phyloP scores from a whole-genome alignment of 2,329 filamentous ascomycete species.

The Colletotrichum lentis region DNA sequence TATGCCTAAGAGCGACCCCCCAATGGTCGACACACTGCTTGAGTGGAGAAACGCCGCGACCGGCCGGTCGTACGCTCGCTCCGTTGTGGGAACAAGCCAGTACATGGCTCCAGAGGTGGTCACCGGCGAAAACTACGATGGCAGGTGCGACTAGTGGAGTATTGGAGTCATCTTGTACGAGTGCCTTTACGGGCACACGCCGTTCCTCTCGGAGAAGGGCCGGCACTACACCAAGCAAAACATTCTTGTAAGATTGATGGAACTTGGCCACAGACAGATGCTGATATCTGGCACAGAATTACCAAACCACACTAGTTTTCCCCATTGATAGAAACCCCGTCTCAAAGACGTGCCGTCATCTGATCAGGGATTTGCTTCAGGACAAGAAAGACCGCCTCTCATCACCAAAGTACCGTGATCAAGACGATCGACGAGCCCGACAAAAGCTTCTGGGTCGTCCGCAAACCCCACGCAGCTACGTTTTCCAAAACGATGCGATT shows the following conservation, averaged over 20 bases:
- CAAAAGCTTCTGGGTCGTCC: slow-evolving; percentile 30
- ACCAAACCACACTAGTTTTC: slow-evolving; percentile 75
- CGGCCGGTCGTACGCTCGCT: slow-evolving; percentile 78
- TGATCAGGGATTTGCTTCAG: slow-evolving; percentile 76
- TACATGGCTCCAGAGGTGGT: slow-evolving; percentile 99
- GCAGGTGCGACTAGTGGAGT: slow-evolving; percentile 96
- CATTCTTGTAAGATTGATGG: slow-evolving; percentile 69
- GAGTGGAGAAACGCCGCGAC: slow-evolving; percentile 75
- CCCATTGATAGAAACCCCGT: slow-evolving; percentile 68
- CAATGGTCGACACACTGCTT: slow-evolving; percentile 60
- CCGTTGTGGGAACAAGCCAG: slow-evolving; percentile 92
- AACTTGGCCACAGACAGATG: too few relatives aligned
- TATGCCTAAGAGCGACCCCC: slow-evolving; percentile 38
- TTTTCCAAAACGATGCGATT: slow-evolving; percentile 83
- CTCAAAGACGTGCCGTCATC: slow-evolving; percentile 75
- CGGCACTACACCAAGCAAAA: slow-evolving; percentile 85
- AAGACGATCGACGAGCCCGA: slow-evolving; percentile 31
- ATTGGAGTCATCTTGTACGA: slow-evolving; percentile 94
- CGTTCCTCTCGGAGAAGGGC: slow-evolving; percentile 81
- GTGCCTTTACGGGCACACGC: slow-evolving; percentile 90
- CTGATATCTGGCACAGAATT: slow-evolving; percentile 59
- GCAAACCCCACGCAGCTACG: slow-evolving; percentile 60
- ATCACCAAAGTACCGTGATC: slow-evolving; percentile 51
- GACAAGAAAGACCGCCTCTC: slow-evolving; percentile 81
- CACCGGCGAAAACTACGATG: slow-evolving; percentile 82